phyloP scores from a whole-genome alignment of 2,329 filamentous ascomycete species.

The Pseudonectria foliicola region DNA sequence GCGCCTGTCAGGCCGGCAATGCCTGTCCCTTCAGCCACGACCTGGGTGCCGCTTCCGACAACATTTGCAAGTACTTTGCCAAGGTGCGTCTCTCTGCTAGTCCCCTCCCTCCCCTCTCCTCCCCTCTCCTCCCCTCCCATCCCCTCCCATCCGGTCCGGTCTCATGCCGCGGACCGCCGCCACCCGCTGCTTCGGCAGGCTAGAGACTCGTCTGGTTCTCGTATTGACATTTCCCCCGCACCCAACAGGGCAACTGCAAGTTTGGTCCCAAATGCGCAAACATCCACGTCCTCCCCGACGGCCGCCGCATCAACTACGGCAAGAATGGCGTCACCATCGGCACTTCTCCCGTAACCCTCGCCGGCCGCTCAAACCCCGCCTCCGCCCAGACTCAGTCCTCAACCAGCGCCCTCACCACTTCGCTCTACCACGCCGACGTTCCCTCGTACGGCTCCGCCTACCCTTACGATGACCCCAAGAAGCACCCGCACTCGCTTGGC shows the following conservation, averaged over 20 bases:
- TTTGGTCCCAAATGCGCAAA: conserved; percentile 97
- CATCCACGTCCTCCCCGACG: conserved; percentile 90
- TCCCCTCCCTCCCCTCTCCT: conserved; percentile 8
- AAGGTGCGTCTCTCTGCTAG: conserved; percentile 57
- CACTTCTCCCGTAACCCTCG: conserved; percentile 51
- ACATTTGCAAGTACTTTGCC: conserved; percentile 96
- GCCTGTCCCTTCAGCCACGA: conserved; percentile 97
- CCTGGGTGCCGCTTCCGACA: conserved; percentile 74
- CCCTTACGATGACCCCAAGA: conserved; percentile 34
- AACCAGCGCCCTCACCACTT: conserved; percentile 58
- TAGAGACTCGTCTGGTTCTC: too few species aligned
- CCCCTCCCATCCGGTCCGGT: too few species aligned
- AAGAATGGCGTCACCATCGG: conserved; percentile 62
- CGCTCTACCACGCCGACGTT: conserved; percentile 39
- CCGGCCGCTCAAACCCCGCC: conserved; percentile 53
- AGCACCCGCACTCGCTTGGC: conserved; percentile 36
- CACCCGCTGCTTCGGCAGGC: too few species aligned
- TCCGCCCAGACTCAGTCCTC: conserved; percentile 51
- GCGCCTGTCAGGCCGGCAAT: conserved; percentile 90
- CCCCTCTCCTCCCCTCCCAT: conserved; percentile 3
- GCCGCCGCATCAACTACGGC: conserved; percentile 78
- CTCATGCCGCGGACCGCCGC: too few species aligned
- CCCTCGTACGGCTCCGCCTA: conserved; percentile 32
- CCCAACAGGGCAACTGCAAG: conserved; percentile 84
- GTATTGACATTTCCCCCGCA: background rate